Evolutionary conservation across 2,329 filamentous ascomycete genomes (phyloP).

Genomic region (Ustilaginoidea virens): DNA sequence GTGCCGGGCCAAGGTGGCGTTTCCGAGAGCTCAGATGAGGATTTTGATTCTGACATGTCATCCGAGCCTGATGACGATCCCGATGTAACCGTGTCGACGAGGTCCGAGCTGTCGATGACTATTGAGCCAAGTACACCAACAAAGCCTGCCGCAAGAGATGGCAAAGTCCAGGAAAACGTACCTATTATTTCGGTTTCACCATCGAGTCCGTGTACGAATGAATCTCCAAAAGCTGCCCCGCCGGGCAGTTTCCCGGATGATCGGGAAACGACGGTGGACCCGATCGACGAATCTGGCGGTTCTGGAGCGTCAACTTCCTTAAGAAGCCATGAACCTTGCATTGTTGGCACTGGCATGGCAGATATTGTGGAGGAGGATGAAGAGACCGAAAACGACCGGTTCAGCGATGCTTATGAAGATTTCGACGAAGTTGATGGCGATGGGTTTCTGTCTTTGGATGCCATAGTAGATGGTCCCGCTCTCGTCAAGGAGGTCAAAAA

Average conservation of each 20-base stretch:
- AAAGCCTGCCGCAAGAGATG: background rate
- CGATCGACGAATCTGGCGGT: conserved; percentile 2
- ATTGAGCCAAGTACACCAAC: conserved; percentile 2
- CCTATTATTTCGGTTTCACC: conserved; percentile 4
- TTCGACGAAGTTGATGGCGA: conserved; percentile 47
- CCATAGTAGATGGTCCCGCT: conserved; percentile 48
- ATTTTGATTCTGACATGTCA: conserved; percentile 8
- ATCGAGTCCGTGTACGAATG: conserved; percentile 1
- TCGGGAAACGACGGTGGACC: background rate
- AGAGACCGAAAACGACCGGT: conserved; percentile 42
- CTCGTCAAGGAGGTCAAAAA: conserved; percentile 11
- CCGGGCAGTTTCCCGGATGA: conserved; percentile 4
- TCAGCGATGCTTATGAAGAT: conserved; percentile 66
- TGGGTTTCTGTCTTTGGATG: conserved; percentile 59
- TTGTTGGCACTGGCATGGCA: conserved; percentile 13
- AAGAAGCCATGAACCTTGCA: conserved; percentile 8
- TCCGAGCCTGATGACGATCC: conserved; percentile 5
- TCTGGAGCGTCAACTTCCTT: conserved; percentile 5
- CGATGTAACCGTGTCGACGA: conserved; percentile 1
- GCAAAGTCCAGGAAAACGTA: background rate
- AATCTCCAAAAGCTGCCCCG: background rate
- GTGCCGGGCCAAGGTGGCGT: conserved; percentile 45
- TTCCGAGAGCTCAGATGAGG: conserved; percentile 16
- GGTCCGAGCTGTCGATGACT: background rate
- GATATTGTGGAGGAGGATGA: conserved; percentile 25